phyloP scores from a whole-genome alignment of 805 yeast genomes.

The Suhomyces xylopsoci region DNA sequence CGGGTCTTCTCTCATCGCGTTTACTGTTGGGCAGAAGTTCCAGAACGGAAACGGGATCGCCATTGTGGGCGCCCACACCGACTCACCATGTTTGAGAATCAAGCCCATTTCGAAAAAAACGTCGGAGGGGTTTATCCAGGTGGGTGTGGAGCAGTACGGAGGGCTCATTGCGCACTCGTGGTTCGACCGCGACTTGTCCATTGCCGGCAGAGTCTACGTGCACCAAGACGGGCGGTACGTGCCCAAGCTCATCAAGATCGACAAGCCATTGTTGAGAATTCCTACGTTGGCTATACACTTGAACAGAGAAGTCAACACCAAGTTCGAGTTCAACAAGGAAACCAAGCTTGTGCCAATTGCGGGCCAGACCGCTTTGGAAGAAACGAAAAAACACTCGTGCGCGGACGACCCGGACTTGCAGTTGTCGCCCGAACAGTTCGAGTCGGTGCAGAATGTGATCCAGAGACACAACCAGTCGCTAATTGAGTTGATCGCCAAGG shows the following conservation, averaged over 20 bases:
- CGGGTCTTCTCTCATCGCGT: conserved; percentile 84
- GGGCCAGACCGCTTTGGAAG: conserved; percentile 44
- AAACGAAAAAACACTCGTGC: conserved; percentile 32
- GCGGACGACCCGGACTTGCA: conserved; percentile 49
- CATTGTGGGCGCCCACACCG: conserved; percentile 94
- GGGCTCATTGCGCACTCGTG: conserved; percentile 97
- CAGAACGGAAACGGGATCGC: conserved; percentile 78
- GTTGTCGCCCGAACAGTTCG: conserved; percentile 52
- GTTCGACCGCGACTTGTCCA: conserved; percentile 90
- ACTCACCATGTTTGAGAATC: conserved; percentile 83
- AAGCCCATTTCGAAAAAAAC: conserved; percentile 78
- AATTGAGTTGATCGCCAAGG: conserved; percentile 64
- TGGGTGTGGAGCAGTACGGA: conserved; percentile 93
- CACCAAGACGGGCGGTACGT: conserved; percentile 47
- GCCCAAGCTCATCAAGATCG: conserved; percentile 72
- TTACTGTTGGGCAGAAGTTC: conserved; percentile 74
- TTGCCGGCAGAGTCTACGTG: conserved; percentile 89
- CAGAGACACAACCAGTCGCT: conserved; percentile 77
- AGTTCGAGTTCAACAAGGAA: conserved; percentile 88
- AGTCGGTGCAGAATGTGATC: conserved; percentile 60
- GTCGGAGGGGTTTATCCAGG: conserved; percentile 75
- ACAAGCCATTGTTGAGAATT: conserved; percentile 81
- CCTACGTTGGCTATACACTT: conserved; percentile 95
- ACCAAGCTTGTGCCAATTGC: conserved; percentile 83
- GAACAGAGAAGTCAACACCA: conserved; percentile 68